These are phyloP conservation scores for Eustoma russellianum DNA, from an alignment of 257 asterid genomes.

Conservation along the genomic window DNA sequence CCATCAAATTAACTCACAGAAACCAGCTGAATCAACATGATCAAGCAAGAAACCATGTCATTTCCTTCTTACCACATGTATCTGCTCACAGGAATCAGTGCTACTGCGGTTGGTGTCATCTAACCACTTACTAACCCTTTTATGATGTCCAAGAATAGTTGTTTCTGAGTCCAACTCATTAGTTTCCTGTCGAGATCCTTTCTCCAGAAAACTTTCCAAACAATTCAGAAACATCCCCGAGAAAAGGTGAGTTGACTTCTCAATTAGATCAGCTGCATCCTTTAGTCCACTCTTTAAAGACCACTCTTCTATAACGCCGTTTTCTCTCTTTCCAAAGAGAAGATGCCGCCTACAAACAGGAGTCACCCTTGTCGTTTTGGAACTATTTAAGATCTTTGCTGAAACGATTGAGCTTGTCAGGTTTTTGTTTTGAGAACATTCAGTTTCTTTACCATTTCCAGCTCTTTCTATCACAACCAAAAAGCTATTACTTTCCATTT, in stretches of 20 bases:
- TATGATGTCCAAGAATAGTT: constrained; percentile 66
- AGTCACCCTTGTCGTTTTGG: too few species aligned
- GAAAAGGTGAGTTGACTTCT: constrained; percentile 39
- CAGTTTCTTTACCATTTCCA: constrained; percentile 20
- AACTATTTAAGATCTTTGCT: constrained; percentile 3
- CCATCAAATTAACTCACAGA: constrained; percentile 24
- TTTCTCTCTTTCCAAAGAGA: constrained; percentile 21
- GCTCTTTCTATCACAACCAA: constrained; percentile 36
- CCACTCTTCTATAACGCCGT: constrained; percentile 20
- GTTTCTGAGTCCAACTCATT: constrained; percentile 33
- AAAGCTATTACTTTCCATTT: constrained; percentile 31
- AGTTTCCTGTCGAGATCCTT: constrained; percentile 29
- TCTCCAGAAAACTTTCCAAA: constrained; percentile 44
- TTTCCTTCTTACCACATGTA: constrained; percentile 51
- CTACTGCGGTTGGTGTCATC: constrained; percentile 38
- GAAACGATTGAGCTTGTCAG: constrained; percentile 23
- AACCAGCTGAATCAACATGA: constrained; percentile 43
- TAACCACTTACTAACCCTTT: constrained; percentile 67
- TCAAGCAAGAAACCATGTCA: constrained; percentile 55
- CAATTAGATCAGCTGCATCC: constrained; percentile 45
- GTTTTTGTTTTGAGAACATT: constrained; percentile 19
- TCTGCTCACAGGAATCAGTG: constrained; percentile 36
- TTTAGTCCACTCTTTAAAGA: constrained; percentile 36
- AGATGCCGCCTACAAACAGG: constrained; percentile 13
- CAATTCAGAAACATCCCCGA: constrained; percentile 65